These are phyloP conservation scores for Aspergillus sp. DNA, from an alignment of 2,329 filamentous ascomycete genomes.

Conservation along the genomic window DNA sequence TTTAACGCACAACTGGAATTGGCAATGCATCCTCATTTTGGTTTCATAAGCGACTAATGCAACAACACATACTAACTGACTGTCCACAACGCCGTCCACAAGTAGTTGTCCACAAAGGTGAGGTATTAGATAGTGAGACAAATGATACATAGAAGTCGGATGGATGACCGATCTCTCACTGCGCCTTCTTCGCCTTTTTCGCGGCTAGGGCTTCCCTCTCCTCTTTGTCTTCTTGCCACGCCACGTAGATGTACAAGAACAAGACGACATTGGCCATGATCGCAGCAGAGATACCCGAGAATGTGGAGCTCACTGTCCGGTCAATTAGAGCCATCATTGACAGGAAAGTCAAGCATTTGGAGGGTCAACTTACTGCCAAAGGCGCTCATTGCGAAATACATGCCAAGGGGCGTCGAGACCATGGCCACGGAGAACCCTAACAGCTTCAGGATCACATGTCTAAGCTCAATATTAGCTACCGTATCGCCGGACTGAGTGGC, in stretches of 20 bases:
- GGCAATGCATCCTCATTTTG: neutral
- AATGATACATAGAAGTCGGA: neutral
- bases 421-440: constrained; percentile 88
- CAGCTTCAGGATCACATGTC: constrained; percentile 84
- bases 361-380: constrained; percentile 64
- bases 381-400: constrained; percentile 80
- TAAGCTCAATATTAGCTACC: constrained; percentile 32
- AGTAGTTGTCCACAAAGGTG: neutral
- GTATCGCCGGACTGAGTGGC: neutral
- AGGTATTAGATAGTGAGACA: neutral
- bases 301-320: constrained; percentile 79
- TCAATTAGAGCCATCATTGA: too few relatives aligned
- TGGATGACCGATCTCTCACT: constrained; percentile 22
- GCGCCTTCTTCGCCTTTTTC: constrained; percentile 51
- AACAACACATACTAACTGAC: neutral
- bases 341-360: constrained; percentile 1
- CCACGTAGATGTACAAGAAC: constrained; percentile 85
- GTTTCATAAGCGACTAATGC: neutral
- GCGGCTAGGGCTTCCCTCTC: constrained; percentile 67
- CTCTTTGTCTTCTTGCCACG: constrained; percentile 81
- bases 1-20: too few relatives aligned
- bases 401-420: constrained; percentile 80
- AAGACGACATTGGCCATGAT: constrained; percentile 89
- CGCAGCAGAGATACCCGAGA: constrained; percentile 79
- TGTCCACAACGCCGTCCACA: constrained; percentile 3